A percentile compares a stretch with the other conserved stretches of the same genome.
phyloP scores from a whole-genome alignment of 495 filamentous ascomycete species.

The Aspergillus sparsus region DNA sequence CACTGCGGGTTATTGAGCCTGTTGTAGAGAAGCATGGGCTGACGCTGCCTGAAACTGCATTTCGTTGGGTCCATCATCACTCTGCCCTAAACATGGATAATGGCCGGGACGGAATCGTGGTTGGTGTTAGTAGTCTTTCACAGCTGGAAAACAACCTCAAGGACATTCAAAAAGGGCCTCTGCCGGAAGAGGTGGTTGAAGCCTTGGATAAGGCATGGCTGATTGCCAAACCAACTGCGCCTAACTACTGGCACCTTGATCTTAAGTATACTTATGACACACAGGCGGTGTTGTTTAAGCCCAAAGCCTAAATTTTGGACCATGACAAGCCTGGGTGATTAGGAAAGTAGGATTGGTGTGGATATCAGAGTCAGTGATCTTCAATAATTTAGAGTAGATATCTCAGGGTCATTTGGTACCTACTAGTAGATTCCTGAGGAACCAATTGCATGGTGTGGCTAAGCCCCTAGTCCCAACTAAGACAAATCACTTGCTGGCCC shows the following conservation, averaged over 20 bases:
- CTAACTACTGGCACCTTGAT: conserved; percentile 76
- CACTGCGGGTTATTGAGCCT: conserved; percentile 70
- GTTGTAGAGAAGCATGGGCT: conserved; percentile 73
- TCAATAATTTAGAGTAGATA: too few relatives aligned
- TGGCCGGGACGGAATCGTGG: conserved; percentile 73
- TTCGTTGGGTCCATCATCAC: conserved; percentile 82
- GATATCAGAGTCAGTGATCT: not conserved
- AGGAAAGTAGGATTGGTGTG: not conserved
- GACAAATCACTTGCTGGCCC: not conserved
- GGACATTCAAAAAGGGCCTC: conserved; percentile 80
- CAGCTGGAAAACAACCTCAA: conserved; percentile 77
- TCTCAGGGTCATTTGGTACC: too few relatives aligned
- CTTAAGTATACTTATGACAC: conserved; percentile 78
- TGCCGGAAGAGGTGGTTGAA: conserved; percentile 81
- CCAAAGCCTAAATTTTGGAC: conserved; percentile 24
- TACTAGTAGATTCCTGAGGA: too few relatives aligned
- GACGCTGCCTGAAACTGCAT: conserved; percentile 77
- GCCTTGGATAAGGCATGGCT: conserved; percentile 74
- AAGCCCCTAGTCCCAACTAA: not conserved
- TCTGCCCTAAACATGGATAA: conserved; percentile 72
- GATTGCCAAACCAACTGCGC: conserved; percentile 63
- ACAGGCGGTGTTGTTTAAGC: conserved; percentile 61
- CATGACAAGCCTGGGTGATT: not conserved
- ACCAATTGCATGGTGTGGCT: not conserved
- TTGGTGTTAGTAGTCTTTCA: conserved; percentile 72